phyloP scores from a whole-genome alignment of 2,329 filamentous ascomycete species.

The Monosporascus sp. region DNA sequence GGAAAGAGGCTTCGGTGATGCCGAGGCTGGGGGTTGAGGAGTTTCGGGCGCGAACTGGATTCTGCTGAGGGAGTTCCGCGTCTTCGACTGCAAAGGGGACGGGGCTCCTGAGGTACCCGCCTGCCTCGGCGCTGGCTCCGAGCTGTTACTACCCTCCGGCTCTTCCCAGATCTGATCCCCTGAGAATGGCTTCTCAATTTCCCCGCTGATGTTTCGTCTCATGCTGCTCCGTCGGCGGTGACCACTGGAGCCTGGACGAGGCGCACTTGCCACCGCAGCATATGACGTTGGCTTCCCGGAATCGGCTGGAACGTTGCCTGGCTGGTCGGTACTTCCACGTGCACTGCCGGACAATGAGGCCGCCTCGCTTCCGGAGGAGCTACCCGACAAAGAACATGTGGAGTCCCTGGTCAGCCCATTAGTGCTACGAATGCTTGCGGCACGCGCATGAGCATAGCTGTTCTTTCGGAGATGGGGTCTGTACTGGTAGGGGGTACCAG shows the following conservation, averaged over 20 bases:
- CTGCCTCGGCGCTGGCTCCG: constrained; percentile 20
- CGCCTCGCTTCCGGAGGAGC: constrained; percentile 44
- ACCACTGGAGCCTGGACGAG: constrained; percentile 32
- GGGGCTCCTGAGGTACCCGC: constrained; percentile 19
- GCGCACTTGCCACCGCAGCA: constrained; percentile 31
- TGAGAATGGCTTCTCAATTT: constrained; percentile 61
- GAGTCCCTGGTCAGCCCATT: constrained; percentile 41
- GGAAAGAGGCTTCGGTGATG: constrained; percentile 36
- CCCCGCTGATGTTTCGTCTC: constrained; percentile 66
- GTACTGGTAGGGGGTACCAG: constrained; percentile 62
- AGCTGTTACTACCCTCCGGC: constrained; percentile 46
- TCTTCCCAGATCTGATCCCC: constrained; percentile 88
- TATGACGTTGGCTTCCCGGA: constrained; percentile 34
- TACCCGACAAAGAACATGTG: constrained; percentile 44
- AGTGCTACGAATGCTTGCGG: constrained; percentile 47
- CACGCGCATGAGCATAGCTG: constrained; percentile 63
- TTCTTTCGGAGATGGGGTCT: constrained; percentile 63
- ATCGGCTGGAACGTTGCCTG: constrained; percentile 17
- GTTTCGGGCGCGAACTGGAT: constrained; percentile 48
- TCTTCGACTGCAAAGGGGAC: constrained; percentile 50
- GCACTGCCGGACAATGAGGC: constrained; percentile 27
- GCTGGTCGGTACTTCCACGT: constrained; percentile 28
- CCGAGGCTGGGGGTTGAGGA: constrained; percentile 32
- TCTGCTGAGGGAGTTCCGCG: constrained; percentile 60
- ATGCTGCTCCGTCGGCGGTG: constrained; percentile 56